These are phyloP conservation scores for Remersonia thermophila DNA, from an alignment of 2,329 filamentous ascomycete genomes.

Conservation along the genomic window DNA sequence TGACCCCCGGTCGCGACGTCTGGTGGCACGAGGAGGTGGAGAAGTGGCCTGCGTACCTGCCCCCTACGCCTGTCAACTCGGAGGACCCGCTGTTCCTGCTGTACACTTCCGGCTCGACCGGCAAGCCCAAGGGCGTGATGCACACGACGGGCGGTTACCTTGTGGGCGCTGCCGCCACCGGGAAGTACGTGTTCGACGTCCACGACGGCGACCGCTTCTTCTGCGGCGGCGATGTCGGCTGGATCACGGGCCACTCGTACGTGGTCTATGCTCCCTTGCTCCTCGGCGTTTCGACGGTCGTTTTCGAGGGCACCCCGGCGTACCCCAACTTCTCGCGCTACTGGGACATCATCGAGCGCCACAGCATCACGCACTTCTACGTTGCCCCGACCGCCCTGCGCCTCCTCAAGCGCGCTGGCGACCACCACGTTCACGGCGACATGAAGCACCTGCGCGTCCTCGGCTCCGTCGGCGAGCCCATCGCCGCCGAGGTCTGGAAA, in stretches of 20 bases:
- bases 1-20: conserved; percentile 75
- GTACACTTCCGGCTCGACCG: conserved; percentile 95
- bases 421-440: conserved; percentile 78
- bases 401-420: conserved; percentile 85
- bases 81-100: conserved; percentile 96
- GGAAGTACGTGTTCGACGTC: conserved; percentile 98
- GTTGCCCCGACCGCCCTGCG: conserved; percentile 90
- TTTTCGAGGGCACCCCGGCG: conserved; percentile 94
- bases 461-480: conserved; percentile 92
- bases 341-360: conserved; percentile 95
- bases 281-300: conserved; percentile 84
- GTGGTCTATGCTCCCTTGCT: conserved; percentile 93
- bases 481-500: conserved; percentile 97
- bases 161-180: conserved; percentile 82
- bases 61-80: conserved; percentile 78
- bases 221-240: conserved; percentile 95
- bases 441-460: conserved; percentile 85
- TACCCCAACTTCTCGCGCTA: conserved; percentile 97
- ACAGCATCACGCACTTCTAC: conserved; percentile 95
- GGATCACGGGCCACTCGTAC: conserved; percentile 98
- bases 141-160: conserved; percentile 94
- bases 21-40: conserved; percentile 99
- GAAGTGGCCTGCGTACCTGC: conserved; percentile 88
- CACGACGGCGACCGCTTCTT: conserved; percentile 90
- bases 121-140: conserved; percentile 98